Percentiles rank a stretch among this genome's conserved stretches.
Conservation (phyloP, 768 basidiomycete species). For the Phanerochaete carnosa region DNA sequence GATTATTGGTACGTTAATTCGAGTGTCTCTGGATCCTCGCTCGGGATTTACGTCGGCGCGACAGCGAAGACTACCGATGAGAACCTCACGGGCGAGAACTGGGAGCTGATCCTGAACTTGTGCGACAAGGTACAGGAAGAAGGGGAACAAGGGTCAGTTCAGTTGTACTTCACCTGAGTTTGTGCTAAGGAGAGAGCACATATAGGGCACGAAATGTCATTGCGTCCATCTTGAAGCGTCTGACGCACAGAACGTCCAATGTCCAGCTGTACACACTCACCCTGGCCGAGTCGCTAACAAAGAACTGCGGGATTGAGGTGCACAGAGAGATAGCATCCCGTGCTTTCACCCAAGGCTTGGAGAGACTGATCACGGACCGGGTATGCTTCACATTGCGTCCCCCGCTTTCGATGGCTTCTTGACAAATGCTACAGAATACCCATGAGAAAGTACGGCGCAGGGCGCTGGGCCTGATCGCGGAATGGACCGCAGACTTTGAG, state of each 20-base stretch:
- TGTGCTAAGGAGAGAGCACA: background rate
- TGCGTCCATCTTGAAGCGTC: conserved; percentile 81
- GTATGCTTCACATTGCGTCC: conserved; percentile 35
- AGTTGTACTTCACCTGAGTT: background rate
- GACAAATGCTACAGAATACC: conserved; percentile 57
- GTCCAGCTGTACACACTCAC: conserved; percentile 94
- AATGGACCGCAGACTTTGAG: conserved; percentile 86
- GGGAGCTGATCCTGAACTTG: conserved; percentile 91
- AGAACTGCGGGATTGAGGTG: conserved; percentile 82
- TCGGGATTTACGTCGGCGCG: background rate
- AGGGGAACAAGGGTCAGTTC: conserved; percentile 75
- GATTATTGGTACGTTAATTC: conserved; percentile 74
- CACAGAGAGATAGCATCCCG: conserved; percentile 86
- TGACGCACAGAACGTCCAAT: conserved; percentile 92
- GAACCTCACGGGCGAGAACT: conserved; percentile 91
- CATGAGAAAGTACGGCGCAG: conserved; percentile 88
- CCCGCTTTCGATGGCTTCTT: background rate
- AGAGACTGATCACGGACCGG: conserved; percentile 85
- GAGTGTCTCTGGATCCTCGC: conserved; percentile 1
- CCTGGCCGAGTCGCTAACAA: conserved; percentile 82
- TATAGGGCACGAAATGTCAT: conserved; percentile 85
- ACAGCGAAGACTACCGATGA: conserved; percentile 96
- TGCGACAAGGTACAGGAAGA: conserved; percentile 96
- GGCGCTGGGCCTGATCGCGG: conserved; percentile 65
- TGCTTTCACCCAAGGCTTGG: conserved; percentile 87